Evolutionary conservation across 495 filamentous ascomycete genomes (phyloP).

Genomic region (Aspergillus indologenus): DNA sequence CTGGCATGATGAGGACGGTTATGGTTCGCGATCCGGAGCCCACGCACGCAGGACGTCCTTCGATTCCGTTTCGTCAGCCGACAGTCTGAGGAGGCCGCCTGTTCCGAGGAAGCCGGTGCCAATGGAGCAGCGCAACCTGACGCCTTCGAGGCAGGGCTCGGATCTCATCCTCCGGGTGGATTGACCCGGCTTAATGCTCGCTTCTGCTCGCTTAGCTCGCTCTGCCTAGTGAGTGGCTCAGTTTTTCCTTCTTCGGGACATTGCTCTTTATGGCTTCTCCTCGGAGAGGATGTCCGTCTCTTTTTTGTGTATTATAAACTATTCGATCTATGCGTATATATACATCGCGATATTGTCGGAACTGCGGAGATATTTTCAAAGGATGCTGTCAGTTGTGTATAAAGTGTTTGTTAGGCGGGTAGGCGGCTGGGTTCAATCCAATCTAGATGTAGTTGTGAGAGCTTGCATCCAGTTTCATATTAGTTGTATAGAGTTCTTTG

Average conservation of each 20-base stretch:
- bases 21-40: conserved; percentile 1
- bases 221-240: conserved; percentile 1
- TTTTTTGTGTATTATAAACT: background rate
- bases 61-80: conserved; percentile 7
- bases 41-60: conserved; percentile 1
- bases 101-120: conserved; percentile 25
- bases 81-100: conserved; percentile 9
- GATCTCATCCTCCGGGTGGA: conserved; percentile 42
- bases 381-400: too few species aligned
- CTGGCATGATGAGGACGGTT: conserved; percentile 25
- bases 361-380: background rate
- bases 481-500: too few species aligned
- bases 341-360: background rate
- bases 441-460: too few species aligned
- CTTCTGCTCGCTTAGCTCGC: too few species aligned
- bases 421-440: too few species aligned
- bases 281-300: background rate
- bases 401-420: too few species aligned
- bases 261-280: background rate
- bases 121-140: conserved; percentile 37
- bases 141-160: conserved; percentile 32
- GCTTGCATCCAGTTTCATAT: too few species aligned
- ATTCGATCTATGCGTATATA: background rate
- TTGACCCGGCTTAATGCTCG: conserved; percentile 15
- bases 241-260: background rate